Percentiles rank a stretch among this genome's conserved stretches.
These are phyloP conservation scores for Primulina tabacum DNA, from an alignment of 257 asterid species.

Conservation along the genomic window DNA sequence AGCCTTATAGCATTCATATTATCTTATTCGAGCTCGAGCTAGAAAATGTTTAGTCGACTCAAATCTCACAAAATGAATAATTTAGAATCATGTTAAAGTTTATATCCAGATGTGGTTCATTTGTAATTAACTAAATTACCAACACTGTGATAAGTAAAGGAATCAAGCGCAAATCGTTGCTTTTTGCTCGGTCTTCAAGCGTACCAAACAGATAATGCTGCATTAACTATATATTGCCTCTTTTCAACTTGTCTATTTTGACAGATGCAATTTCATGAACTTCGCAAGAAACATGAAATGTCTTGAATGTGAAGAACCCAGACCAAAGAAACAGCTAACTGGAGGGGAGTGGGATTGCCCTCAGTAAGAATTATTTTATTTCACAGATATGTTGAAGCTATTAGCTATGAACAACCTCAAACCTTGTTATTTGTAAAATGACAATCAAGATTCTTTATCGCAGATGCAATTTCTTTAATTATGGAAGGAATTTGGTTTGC, in stretches of 20 bases:
- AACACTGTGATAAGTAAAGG: background rate
- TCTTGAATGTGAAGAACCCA: slow-evolving; percentile 85
- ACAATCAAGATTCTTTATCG: slow-evolving; percentile 3
- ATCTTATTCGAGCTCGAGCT: background rate
- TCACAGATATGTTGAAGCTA: slow-evolving; percentile 16
- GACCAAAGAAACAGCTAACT: slow-evolving; percentile 66
- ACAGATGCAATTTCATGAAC: slow-evolving; percentile 95
- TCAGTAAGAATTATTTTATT: slow-evolving; percentile 47
- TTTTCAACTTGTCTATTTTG: slow-evolving; percentile 19
- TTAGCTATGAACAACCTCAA: slow-evolving; percentile 9
- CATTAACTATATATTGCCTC: background rate
- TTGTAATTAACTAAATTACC: background rate
- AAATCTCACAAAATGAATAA: background rate
- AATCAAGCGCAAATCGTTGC: background rate
- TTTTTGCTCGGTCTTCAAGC: background rate
- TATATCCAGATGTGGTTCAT: background rate
- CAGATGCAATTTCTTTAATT: slow-evolving; percentile 82
- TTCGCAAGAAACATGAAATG: slow-evolving; percentile 83
- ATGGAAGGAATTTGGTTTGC: slow-evolving; percentile 74
- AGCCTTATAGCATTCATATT: background rate
- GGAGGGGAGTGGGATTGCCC: slow-evolving; percentile 99
- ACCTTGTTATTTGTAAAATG: slow-evolving; percentile 10
- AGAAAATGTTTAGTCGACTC: background rate
- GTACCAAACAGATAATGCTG: slow-evolving; percentile 3
- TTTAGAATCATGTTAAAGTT: too few species aligned